These are phyloP conservation scores for Clitoria ternatea DNA, from an alignment of 306 rosid genomes.

Conservation along the genomic window DNA sequence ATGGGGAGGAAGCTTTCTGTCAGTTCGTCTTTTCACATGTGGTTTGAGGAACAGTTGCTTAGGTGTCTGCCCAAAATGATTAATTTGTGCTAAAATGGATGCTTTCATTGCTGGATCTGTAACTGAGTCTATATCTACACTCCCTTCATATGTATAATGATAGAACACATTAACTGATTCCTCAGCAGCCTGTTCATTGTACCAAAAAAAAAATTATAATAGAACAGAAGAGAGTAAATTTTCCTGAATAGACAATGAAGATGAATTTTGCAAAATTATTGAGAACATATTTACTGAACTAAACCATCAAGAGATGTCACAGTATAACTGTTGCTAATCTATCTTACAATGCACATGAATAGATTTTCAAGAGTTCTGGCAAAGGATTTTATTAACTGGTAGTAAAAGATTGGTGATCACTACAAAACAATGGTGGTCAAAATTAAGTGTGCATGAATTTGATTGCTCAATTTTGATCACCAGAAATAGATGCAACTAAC, in stretches of 20 bases:
- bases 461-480: neutral
- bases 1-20: slow-evolving; percentile 79
- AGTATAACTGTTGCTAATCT: neutral
- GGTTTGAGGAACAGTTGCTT: slow-evolving; percentile 91
- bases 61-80: slow-evolving; percentile 99
- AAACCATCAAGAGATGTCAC: neutral
- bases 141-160: slow-evolving; percentile 97
- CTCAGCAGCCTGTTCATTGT: slow-evolving; percentile 82
- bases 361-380: slow-evolving; percentile 9
- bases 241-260: slow-evolving; percentile 1
- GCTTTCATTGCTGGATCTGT: slow-evolving; percentile 99
- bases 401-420: neutral
- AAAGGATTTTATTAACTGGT: slow-evolving; percentile 6
- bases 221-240: slow-evolving; percentile 14
- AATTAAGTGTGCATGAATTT: neutral
- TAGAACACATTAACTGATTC: slow-evolving; percentile 95
- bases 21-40: slow-evolving; percentile 81
- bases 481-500: neutral
- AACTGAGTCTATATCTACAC: slow-evolving; percentile 96
- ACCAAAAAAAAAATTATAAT: slow-evolving; percentile 19
- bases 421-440: neutral
- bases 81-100: slow-evolving; percentile 96
- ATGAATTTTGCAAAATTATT: slow-evolving; percentile 5
- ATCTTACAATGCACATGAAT: slow-evolving; percentile 1
- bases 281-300: neutral